Evolutionary conservation across 495 filamentous ascomycete species (phyloP).

Genomic region (Aspergillus sclerotiicarbonarius): DNA sequence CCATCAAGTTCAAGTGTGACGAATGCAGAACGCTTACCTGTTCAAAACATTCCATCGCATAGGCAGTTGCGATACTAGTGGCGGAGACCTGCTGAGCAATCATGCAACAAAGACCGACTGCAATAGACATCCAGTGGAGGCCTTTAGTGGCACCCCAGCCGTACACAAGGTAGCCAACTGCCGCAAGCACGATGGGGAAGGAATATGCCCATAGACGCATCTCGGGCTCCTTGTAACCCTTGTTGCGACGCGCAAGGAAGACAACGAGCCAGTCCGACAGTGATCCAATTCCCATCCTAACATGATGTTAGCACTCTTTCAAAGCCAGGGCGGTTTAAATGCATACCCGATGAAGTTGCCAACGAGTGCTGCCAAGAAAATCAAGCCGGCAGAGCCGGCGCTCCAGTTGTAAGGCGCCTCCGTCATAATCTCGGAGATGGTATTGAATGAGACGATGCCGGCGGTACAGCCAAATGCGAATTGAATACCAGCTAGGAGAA

Average conservation of each 20-base stretch:
- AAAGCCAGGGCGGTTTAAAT: background rate
- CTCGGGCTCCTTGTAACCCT: slow-evolving; percentile 36
- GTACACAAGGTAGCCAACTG: slow-evolving; percentile 33
- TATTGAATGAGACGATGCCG: slow-evolving; percentile 35
- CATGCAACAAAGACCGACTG: slow-evolving; percentile 32
- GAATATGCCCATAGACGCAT: slow-evolving; percentile 32
- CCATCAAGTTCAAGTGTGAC: background rate
- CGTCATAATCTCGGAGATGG: slow-evolving; percentile 36
- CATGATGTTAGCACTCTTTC: background rate
- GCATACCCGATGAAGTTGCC: slow-evolving; percentile 31
- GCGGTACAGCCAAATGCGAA: slow-evolving; percentile 35
- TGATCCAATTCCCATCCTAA: slow-evolving; percentile 30
- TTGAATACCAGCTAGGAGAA: slow-evolving; percentile 31
- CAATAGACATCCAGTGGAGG: slow-evolving; percentile 34
- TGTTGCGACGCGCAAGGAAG: slow-evolving; percentile 29
- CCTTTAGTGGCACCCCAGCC: slow-evolving; percentile 33
- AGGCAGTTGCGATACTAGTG: slow-evolving; percentile 37
- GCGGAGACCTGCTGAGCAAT: slow-evolving; percentile 39
- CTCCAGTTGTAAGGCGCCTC: slow-evolving; percentile 34
- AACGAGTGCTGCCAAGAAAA: slow-evolving; percentile 29
- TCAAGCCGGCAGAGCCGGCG: slow-evolving; percentile 25
- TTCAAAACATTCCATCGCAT: slow-evolving; percentile 41
- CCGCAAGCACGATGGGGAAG: slow-evolving; percentile 27
- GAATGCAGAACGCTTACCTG: slow-evolving; percentile 18
- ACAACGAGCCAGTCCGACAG: slow-evolving; percentile 30